A percentile compares a stretch with the other conserved stretches of the same genome.
These are phyloP conservation scores for Cladosporium sp. DNA, from an alignment of 2,329 filamentous ascomycete species.

Conservation along the genomic window DNA sequence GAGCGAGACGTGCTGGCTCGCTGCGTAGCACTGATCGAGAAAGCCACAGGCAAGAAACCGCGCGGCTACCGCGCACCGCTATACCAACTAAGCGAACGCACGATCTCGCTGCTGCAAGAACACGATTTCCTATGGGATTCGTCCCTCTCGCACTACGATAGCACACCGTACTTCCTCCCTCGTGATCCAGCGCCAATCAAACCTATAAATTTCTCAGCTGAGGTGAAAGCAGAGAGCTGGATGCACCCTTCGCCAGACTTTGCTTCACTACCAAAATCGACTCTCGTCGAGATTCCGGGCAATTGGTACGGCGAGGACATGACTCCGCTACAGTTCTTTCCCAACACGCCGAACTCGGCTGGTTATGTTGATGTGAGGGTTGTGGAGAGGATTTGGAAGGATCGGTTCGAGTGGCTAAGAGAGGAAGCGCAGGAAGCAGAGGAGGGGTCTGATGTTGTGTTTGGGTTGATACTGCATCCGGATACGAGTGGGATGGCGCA, in stretches of 20 bases:
- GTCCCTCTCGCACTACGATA: conserved; percentile 49
- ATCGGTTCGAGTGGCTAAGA: conserved; percentile 54
- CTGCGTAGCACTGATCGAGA: conserved; percentile 43
- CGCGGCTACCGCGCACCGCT: conserved; percentile 50
- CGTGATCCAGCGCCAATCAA: conserved; percentile 35
- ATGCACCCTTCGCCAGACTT: conserved; percentile 40
- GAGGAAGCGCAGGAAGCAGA: conserved; percentile 33
- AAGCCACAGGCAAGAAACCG: conserved; percentile 43
- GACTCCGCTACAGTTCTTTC: conserved; percentile 47
- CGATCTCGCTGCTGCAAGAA: conserved; percentile 45
- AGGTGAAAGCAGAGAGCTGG: conserved; percentile 38
- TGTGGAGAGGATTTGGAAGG: conserved; percentile 59
- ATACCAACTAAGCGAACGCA: conserved; percentile 48
- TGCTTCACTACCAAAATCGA: conserved; percentile 25
- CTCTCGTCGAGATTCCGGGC: conserved; percentile 45
- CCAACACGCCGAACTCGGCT: conserved; percentile 48
- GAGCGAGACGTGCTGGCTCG: conserved; percentile 48
- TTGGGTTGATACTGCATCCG: conserved; percentile 53
- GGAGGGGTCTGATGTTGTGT: conserved; percentile 38
- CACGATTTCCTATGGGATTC: conserved; percentile 50
- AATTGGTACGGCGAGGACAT: conserved; percentile 53
- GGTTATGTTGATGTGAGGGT: conserved; percentile 56
- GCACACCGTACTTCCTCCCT: conserved; percentile 47
- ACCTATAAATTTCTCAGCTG: conserved; percentile 37
- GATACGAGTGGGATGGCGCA: conserved; percentile 60